Percentiles rank a stretch among this genome's conserved stretches.
Conservation (phyloP, 345 rosid genomes). For the Trapa bicornis region DNA sequence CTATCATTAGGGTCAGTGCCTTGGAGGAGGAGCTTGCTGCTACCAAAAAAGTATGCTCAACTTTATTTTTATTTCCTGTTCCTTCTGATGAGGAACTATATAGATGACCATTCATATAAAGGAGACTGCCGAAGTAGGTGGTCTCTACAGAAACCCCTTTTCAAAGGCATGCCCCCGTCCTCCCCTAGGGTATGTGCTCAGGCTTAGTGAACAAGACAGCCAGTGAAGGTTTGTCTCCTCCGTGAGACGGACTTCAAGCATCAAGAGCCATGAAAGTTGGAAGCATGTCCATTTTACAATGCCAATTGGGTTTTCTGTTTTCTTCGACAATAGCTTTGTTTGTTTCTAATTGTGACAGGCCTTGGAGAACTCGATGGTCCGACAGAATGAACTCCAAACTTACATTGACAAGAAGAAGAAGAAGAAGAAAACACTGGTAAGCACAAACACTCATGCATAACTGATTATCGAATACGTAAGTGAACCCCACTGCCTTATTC, state of each 20-base stretch:
- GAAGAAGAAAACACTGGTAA: constrained; percentile 48
- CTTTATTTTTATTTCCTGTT: neutral
- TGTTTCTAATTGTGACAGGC: constrained; percentile 33
- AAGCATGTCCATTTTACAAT: too few relatives aligned
- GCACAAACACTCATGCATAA: neutral
- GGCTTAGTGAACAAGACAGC: too few relatives aligned
- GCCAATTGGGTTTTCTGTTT: too few relatives aligned
- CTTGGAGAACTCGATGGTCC: constrained; percentile 55
- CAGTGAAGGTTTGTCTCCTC: too few relatives aligned
- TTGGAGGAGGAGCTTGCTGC: constrained; percentile 75
- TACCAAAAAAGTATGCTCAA: constrained; percentile 53
- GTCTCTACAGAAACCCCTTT: too few relatives aligned
- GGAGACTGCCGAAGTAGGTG: too few relatives aligned
- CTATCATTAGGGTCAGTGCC: constrained; percentile 44
- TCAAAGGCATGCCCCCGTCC: too few relatives aligned
- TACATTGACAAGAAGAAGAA: constrained; percentile 80
- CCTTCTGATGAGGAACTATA: neutral
- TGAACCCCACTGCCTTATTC: neutral
- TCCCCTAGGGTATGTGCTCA: too few relatives aligned
- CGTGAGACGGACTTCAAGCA: too few relatives aligned
- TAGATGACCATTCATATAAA: neutral
- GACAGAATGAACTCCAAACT: constrained; percentile 62
- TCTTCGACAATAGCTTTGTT: too few relatives aligned
- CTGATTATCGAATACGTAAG: neutral
- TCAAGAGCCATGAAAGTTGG: too few relatives aligned